Conservation (phyloP, 202 grass and related monocot genomes). For the Zizania palustris region DNA sequence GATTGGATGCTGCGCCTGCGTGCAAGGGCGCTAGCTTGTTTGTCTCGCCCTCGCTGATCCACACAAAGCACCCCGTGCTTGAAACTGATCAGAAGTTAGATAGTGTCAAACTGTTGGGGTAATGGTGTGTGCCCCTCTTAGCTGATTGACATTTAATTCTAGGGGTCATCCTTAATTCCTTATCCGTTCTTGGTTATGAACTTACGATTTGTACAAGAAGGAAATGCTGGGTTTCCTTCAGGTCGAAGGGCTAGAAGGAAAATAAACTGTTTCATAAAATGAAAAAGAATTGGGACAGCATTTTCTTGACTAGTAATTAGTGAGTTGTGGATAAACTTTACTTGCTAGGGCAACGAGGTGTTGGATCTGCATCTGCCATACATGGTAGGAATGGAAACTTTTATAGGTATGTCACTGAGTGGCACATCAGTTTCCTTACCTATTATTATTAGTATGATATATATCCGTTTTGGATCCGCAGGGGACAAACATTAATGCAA, state of each 20-base stretch:
- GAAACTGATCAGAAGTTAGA: neutral
- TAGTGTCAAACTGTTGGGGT: neutral
- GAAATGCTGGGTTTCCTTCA: neutral
- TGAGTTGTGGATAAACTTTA: neutral
- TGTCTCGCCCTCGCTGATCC: neutral
- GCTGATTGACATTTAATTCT: conserved; percentile 9
- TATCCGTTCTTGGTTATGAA: neutral
- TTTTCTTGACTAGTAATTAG: neutral
- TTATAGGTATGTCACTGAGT: neutral
- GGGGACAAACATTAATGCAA: conserved; percentile 3
- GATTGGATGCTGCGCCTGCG: conserved; percentile 25
- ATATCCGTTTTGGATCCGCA: neutral
- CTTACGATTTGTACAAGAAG: neutral
- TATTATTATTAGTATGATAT: neutral
- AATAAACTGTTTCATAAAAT: neutral
- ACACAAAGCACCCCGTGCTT: neutral
- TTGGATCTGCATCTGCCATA: neutral
- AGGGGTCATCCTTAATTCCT: neutral
- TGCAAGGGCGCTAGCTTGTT: conserved; percentile 20
- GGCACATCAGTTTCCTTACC: neutral
- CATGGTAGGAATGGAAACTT: neutral
- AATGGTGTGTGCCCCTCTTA: neutral
- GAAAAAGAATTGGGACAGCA: neutral
- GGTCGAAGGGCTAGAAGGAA: neutral
- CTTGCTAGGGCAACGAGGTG: conserved; percentile 14